These are phyloP conservation scores for Saccharomycopsis fibuligera DNA, from an alignment of 805 yeast genomes.

Conservation along the genomic window DNA sequence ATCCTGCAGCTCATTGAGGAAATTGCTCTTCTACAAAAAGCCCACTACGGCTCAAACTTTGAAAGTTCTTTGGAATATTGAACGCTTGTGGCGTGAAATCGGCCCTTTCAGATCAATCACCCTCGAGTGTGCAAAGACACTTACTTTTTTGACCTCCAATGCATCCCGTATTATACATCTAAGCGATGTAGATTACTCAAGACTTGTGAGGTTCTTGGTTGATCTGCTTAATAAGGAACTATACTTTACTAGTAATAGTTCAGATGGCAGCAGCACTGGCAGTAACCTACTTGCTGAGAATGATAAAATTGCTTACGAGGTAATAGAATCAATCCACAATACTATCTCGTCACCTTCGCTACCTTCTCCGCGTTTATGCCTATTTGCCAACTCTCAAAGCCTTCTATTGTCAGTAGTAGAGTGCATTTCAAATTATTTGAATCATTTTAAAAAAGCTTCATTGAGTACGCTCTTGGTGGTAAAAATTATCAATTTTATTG, in stretches of 20 bases:
- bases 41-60: no score
- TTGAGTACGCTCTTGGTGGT: constrained; percentile 3
- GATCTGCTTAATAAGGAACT: neutral
- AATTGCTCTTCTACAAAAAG: no score
- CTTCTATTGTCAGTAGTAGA: constrained; percentile 6
- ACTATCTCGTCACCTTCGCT: constrained; percentile 2
- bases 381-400: constrained; percentile 9
- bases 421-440: neutral
- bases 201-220: constrained; percentile 1
- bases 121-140: constrained; percentile 26
- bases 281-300: neutral
- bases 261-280: no score
- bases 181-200: constrained; percentile 9
- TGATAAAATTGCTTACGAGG: neutral
- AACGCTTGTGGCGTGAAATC: no score
- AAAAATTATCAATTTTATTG: constrained; percentile 7
- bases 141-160: constrained; percentile 25
- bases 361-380: constrained; percentile 20
- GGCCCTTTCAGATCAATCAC: no score
- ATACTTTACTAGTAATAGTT: no score
- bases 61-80: no score
- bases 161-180: constrained; percentile 24
- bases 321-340: constrained; percentile 2
- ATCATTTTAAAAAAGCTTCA: neutral
- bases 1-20: no score